Evolutionary conservation across 2,329 filamentous ascomycete genomes (phyloP).

Genomic region (Verticillium tricorpus): DNA sequence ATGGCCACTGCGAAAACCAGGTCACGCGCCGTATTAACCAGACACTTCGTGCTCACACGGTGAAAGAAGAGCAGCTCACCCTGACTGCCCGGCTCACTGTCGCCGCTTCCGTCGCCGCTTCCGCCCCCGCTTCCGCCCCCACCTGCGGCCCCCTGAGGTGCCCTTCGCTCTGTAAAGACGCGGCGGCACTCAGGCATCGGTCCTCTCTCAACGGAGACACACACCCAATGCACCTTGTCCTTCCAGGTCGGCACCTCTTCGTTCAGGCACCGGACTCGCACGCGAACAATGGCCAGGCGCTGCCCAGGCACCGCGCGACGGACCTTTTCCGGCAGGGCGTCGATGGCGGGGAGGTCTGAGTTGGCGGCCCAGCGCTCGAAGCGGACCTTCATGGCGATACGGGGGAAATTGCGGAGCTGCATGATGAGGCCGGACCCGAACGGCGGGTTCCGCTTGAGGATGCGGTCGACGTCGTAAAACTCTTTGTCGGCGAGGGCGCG

Average conservation of each 20-base stretch:
- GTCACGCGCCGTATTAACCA: conserved; percentile 50
- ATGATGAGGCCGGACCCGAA: conserved; percentile 70
- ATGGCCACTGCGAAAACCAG: conserved; percentile 53
- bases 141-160: background rate
- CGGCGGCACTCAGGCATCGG: background rate
- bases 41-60: conserved; percentile 56
- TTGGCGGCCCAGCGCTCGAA: background rate
- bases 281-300: conserved; percentile 54
- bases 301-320: conserved; percentile 19
- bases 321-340: background rate
- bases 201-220: conserved; percentile 64
- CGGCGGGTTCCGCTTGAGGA: conserved; percentile 75
- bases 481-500: conserved; percentile 65
- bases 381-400: conserved; percentile 4
- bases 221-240: conserved; percentile 62
- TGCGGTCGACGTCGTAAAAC: conserved; percentile 67
- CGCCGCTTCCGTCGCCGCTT: background rate
- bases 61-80: conserved; percentile 68
- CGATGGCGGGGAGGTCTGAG: background rate
- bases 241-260: conserved; percentile 57
- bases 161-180: background rate
- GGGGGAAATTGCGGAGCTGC: conserved; percentile 65
- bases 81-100: conserved; percentile 1
- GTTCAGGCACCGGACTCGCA: conserved; percentile 69
- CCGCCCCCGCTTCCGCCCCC: background rate